A percentile compares a stretch with the other conserved stretches of the same genome.
Evolutionary conservation across 345 rosid species (phyloP).

Genomic region (Murraya koenigii): DNA sequence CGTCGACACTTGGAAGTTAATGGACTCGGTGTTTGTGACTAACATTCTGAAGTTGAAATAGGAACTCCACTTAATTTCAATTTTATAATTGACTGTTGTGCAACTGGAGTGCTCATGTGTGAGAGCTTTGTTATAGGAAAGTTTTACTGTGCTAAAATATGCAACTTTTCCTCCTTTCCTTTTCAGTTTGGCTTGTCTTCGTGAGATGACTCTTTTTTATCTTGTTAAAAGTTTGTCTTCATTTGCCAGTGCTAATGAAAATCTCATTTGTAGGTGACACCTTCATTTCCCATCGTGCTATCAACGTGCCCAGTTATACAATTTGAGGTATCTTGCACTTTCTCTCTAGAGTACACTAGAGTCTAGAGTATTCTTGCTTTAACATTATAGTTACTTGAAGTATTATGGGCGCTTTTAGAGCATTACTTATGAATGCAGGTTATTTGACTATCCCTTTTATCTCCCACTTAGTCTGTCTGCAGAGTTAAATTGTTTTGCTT

Average conservation of each 20-base stretch:
- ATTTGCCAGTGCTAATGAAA: slow-evolving; percentile 15
- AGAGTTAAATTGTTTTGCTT: neutral
- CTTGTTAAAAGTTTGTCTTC: neutral
- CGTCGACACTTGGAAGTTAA: neutral
- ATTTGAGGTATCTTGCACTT: slow-evolving; percentile 58
- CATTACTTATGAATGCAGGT: neutral
- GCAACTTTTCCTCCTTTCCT: neutral
- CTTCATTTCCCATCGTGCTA: slow-evolving; percentile 62
- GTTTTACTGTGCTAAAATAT: neutral
- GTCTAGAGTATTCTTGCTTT: neutral
- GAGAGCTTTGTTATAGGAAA: neutral
- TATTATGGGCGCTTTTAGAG: neutral
- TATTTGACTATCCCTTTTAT: neutral
- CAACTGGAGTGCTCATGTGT: neutral
- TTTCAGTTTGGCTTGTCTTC: neutral
- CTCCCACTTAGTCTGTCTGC: neutral
- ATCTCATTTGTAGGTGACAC: slow-evolving; percentile 66
- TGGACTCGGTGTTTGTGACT: neutral
- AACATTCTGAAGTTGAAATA: neutral
- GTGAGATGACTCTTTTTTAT: neutral
- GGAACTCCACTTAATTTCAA: neutral
- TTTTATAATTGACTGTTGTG: slow-evolving; percentile 2
- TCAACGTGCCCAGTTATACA: slow-evolving; percentile 65
- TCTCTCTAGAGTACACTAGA: neutral
- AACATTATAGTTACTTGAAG: neutral